These are phyloP conservation scores for Geranium incanum DNA, from an alignment of 441 rosid species.

Conservation along the genomic window DNA sequence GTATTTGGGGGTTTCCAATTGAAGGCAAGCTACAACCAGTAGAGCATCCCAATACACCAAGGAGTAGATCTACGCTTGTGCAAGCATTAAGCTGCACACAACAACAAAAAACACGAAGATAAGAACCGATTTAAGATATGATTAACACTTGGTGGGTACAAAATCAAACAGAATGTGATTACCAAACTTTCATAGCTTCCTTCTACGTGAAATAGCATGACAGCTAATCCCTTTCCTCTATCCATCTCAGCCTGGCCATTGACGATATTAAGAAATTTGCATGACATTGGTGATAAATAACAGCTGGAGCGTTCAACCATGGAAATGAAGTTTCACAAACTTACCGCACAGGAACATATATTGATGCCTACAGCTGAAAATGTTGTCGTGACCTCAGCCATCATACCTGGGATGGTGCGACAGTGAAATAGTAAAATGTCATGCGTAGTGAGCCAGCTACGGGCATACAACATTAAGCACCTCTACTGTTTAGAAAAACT, in stretches of 20 bases:
- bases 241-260: conserved; percentile 69
- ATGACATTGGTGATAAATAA: not conserved
- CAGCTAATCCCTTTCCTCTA: conserved; percentile 83
- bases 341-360: conserved; percentile 86
- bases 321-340: conserved; percentile 26
- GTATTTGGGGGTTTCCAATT: conserved; percentile 35
- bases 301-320: not conserved
- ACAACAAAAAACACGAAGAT: not conserved
- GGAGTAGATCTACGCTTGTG: conserved; percentile 63
- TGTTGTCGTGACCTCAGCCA: conserved; percentile 78
- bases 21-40: conserved; percentile 93
- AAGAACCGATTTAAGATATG: not conserved
- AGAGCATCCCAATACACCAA: conserved; percentile 89
- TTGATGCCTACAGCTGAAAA: conserved; percentile 58
- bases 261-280: conserved; percentile 2
- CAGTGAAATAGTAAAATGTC: not conserved
- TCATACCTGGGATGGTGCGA: conserved; percentile 48
- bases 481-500: not conserved
- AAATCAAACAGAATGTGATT: conserved; percentile 12
- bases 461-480: not conserved
- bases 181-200: conserved; percentile 69
- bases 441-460: not conserved
- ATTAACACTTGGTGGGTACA: not conserved
- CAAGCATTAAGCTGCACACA: conserved; percentile 59
- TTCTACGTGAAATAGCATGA: conserved; percentile 82